Evolutionary conservation across 208 protist species (phyloP).

Genomic region (Porcisia deanei): DNA sequence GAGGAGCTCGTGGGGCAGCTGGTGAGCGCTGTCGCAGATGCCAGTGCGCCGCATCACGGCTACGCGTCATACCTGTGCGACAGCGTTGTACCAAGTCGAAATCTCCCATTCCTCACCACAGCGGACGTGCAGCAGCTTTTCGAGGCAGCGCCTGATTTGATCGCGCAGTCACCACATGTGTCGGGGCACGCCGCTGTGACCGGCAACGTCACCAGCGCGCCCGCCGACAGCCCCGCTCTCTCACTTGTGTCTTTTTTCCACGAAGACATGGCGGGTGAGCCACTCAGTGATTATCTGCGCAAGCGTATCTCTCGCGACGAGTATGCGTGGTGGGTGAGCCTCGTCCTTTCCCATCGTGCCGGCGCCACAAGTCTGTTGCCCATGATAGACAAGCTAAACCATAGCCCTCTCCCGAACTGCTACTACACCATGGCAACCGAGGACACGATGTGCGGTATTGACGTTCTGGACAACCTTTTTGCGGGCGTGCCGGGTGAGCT

Average conservation of each 20-base stretch:
- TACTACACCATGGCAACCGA: slow-evolving; percentile 80
- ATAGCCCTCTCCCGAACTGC: slow-evolving; percentile 75
- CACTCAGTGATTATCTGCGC: slow-evolving; percentile 59
- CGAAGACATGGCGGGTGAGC: slow-evolving; percentile 51
- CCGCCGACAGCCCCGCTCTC: slow-evolving; percentile 42
- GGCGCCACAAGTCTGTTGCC: slow-evolving; percentile 70
- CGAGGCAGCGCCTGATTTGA: not conserved
- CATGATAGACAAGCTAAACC: slow-evolving; percentile 86
- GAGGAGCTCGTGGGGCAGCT: slow-evolving; percentile 81
- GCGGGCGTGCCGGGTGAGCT: slow-evolving; percentile 72
- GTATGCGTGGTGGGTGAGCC: slow-evolving; percentile 85
- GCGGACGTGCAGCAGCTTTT: slow-evolving; percentile 42
- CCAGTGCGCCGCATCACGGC: slow-evolving; percentile 47
- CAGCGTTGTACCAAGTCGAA: slow-evolving; percentile 64
- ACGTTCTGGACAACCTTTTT: slow-evolving; percentile 84
- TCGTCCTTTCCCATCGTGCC: slow-evolving; percentile 68
- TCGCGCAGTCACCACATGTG: not conserved
- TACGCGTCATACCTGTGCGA: slow-evolving; percentile 77
- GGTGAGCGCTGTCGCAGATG: slow-evolving; percentile 44
- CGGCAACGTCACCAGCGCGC: not conserved
- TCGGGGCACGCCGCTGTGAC: not conserved
- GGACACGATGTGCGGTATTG: slow-evolving; percentile 65
- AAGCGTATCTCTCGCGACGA: slow-evolving; percentile 36
- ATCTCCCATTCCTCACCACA: slow-evolving; percentile 68
- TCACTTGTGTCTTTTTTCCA: slow-evolving; percentile 73